A percentile compares a stretch with the other conserved stretches of the same genome.
Evolutionary conservation across 1,139 yeast species (phyloP).

Genomic region (Suzukiozyma palmioleophila): DNA sequence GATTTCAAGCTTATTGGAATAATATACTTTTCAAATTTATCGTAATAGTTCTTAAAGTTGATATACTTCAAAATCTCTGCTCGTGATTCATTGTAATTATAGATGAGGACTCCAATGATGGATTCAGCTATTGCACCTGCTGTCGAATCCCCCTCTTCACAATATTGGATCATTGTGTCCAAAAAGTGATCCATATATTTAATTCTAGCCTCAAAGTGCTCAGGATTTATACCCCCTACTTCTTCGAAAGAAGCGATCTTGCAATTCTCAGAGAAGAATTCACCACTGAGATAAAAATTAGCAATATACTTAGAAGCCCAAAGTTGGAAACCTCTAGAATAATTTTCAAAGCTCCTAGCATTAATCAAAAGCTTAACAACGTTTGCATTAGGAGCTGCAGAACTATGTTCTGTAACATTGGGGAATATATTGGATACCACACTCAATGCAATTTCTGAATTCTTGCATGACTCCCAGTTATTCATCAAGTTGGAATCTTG

Average conservation of each 20-base stretch:
- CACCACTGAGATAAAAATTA: constrained; percentile 25
- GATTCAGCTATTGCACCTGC: constrained; percentile 31
- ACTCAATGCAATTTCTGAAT: constrained; percentile 8
- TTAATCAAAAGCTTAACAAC: constrained; percentile 21
- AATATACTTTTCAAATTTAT: constrained; percentile 14
- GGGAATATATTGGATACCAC: constrained; percentile 19
- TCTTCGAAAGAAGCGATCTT: constrained; percentile 10
- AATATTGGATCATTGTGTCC: constrained; percentile 9
- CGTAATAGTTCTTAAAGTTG: constrained; percentile 13
- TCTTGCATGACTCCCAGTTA: constrained; percentile 3
- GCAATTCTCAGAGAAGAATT: constrained; percentile 2
- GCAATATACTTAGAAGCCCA: constrained; percentile 47
- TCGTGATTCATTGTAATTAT: constrained; percentile 14
- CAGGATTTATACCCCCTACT: constrained; percentile 6
- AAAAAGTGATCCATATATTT: constrained; percentile 14
- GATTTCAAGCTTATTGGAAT: constrained; percentile 31
- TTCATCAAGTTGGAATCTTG: constrained; percentile 10
- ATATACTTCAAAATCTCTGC: constrained; percentile 15
- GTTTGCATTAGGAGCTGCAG: constrained; percentile 6
- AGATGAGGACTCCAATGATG: constrained; percentile 33
- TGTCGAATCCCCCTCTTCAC: constrained; percentile 8
- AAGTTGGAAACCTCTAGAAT: constrained; percentile 18
- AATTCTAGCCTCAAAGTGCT: constrained; percentile 9
- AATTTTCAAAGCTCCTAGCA: constrained; percentile 6
- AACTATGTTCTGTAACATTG: constrained; percentile 7